A percentile compares a stretch with the other conserved stretches of the same genome.
phyloP scores from a whole-genome alignment of 1,139 yeast genomes.

The Blastobotrys buckinghamii region DNA sequence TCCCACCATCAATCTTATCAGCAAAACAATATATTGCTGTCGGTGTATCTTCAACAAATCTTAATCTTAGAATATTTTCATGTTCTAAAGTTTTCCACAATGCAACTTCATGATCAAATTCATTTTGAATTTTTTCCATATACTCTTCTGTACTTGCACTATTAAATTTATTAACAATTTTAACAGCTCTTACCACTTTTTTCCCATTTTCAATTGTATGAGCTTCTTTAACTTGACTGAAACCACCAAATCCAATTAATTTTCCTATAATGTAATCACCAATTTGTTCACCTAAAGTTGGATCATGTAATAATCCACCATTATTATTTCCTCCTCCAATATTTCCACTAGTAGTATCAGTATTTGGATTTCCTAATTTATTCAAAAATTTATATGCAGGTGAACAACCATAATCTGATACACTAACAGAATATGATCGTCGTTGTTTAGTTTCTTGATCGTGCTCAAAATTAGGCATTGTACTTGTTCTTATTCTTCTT shows the following conservation, averaged over 20 bases:
- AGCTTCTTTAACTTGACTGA: constrained; percentile 86
- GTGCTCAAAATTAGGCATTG: constrained; percentile 16
- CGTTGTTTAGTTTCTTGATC: constrained; percentile 12
- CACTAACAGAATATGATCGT: constrained; percentile 13
- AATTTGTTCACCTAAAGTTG: constrained; percentile 49
- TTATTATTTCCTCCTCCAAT: not conserved
- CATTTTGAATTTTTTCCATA: constrained; percentile 37
- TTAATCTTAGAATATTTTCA: constrained; percentile 56
- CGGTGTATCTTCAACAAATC: constrained; percentile 56
- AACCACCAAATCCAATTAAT: constrained; percentile 87
- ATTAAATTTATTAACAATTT: constrained; percentile 50
- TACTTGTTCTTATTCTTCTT: constrained; percentile 20
- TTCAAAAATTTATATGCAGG: constrained; percentile 39
- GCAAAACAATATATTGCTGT: constrained; percentile 68
- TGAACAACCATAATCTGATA: constrained; percentile 24
- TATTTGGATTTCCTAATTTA: constrained; percentile 33
- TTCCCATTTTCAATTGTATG: constrained; percentile 36
- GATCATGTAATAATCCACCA: constrained; percentile 16
- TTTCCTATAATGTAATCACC: constrained; percentile 47
- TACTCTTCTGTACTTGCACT: constrained; percentile 19
- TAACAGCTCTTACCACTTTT: constrained; percentile 55
- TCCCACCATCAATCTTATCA: constrained; percentile 69
- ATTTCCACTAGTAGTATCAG: constrained; percentile 11
- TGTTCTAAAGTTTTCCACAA: constrained; percentile 72
- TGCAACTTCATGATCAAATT: constrained; percentile 63